A percentile compares a stretch with the other conserved stretches of the same genome.
These are phyloP conservation scores for Ustulina deusta DNA, from an alignment of 2,329 filamentous ascomycete genomes.

Conservation along the genomic window DNA sequence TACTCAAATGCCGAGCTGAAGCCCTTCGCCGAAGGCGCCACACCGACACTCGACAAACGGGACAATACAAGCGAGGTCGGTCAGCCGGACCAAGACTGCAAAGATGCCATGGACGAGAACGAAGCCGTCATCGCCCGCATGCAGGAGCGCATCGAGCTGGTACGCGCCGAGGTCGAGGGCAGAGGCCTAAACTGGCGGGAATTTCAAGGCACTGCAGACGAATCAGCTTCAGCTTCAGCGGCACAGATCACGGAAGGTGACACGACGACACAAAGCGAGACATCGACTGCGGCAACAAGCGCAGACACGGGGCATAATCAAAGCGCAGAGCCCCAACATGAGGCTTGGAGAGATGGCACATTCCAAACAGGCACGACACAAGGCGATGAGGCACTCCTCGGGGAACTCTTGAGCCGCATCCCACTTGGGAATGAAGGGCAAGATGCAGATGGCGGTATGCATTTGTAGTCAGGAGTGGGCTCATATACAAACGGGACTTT, in stretches of 20 bases:
- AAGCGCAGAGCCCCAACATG: constrained; percentile 45
- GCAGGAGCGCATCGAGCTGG: constrained; percentile 71
- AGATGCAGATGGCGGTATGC: constrained; percentile 67
- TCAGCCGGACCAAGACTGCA: constrained; percentile 74
- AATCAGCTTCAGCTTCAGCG: constrained; percentile 31
- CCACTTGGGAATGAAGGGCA: constrained; percentile 59
- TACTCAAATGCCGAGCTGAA: constrained; percentile 79
- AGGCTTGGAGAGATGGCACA: constrained; percentile 72
- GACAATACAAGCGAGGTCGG: constrained; percentile 39
- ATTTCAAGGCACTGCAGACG: constrained; percentile 63
- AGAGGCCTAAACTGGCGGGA: constrained; percentile 69
- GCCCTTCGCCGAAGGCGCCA: constrained; percentile 70
- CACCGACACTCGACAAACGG: constrained; percentile 49
- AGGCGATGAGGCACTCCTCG: constrained; percentile 69
- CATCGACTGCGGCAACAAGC: constrained; percentile 35
- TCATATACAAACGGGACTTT: background rate
- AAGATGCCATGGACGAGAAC: constrained; percentile 80
- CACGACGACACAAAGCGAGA: constrained; percentile 13
- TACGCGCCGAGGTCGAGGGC: constrained; percentile 73
- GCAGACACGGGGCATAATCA: constrained; percentile 46
- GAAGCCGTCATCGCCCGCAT: constrained; percentile 75
- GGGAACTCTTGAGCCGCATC: constrained; percentile 67
- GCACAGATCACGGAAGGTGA: constrained; percentile 5
- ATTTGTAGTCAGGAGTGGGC: constrained; percentile 60
- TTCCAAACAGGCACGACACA: constrained; percentile 71